Percentiles rank a stretch among this genome's conserved stretches.
These are phyloP conservation scores for Candida sithepensis DNA, from an alignment of 805 yeast species.

Conservation along the genomic window DNA sequence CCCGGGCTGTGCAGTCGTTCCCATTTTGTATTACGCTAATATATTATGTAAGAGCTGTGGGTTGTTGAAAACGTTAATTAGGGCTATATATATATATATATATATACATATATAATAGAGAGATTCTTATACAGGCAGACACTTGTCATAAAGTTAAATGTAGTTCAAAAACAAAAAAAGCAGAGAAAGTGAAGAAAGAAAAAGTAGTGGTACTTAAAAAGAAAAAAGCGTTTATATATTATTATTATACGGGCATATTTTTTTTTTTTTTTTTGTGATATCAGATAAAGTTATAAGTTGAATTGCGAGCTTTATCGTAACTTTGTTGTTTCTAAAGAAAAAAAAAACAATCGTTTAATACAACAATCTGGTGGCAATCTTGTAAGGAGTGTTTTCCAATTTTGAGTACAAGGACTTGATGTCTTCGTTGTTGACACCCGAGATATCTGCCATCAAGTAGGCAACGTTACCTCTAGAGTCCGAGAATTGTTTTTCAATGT, in stretches of 20 bases:
- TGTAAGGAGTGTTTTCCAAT: constrained; percentile 85
- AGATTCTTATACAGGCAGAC: too few species aligned
- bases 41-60: background rate
- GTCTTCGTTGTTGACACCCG: constrained; percentile 77
- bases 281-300: background rate
- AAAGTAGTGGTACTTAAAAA: background rate
- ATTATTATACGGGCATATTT: too few species aligned
- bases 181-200: background rate
- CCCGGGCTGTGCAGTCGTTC: background rate
- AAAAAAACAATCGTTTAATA: constrained; percentile 59
- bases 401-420: constrained; percentile 81
- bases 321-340: too few species aligned
- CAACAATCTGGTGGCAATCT: constrained; percentile 84
- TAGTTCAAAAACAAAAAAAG: background rate
- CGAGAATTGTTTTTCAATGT: constrained; percentile 97
- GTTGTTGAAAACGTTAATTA: background rate
- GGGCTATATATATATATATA: background rate
- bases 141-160: background rate
- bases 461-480: constrained; percentile 96
- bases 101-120: too few species aligned
- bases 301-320: background rate
- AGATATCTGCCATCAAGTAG: constrained; percentile 95
- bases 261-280: too few species aligned
- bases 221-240: background rate
- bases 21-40: background rate